phyloP scores from a whole-genome alignment of 2,329 filamentous ascomycete species.

The Neofusicoccum umdonicola region DNA sequence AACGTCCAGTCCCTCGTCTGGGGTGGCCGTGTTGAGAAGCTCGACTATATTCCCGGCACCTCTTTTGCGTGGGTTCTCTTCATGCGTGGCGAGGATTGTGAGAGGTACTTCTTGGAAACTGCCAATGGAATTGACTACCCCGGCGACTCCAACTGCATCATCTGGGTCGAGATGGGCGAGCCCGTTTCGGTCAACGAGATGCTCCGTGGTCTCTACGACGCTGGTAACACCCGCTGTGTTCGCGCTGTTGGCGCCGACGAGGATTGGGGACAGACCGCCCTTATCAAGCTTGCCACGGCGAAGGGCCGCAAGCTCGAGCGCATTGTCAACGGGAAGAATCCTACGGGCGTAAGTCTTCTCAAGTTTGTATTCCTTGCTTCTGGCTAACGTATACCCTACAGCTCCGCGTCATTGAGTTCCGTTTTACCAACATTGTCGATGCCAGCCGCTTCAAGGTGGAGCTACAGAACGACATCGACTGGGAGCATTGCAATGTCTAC shows the following conservation, averaged over 20 bases:
- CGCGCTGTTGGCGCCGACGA: constrained; percentile 43
- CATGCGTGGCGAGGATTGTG: constrained; percentile 31
- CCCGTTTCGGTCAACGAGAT: constrained; percentile 31
- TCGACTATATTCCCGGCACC: constrained; percentile 27
- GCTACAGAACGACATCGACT: constrained; percentile 42
- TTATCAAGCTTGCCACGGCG: constrained; percentile 39
- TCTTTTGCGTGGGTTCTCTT: constrained; percentile 32
- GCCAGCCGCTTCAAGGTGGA: constrained; percentile 45
- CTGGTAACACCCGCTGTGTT: constrained; percentile 46
- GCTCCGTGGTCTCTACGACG: constrained; percentile 40
- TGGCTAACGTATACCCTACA: constrained; percentile 23
- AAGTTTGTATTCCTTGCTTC: background rate
- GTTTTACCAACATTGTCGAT: constrained; percentile 48
- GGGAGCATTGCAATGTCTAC: constrained; percentile 46
- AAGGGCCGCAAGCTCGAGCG: constrained; percentile 43
- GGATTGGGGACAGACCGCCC: constrained; percentile 36
- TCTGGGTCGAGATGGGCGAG: constrained; percentile 29
- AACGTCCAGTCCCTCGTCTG: constrained; percentile 35
- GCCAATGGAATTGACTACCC: constrained; percentile 33
- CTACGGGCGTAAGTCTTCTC: constrained; percentile 39
- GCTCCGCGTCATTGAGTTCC: constrained; percentile 46
- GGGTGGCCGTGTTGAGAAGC: constrained; percentile 35
- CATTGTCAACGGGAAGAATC: constrained; percentile 42
- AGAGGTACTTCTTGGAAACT: constrained; percentile 33
- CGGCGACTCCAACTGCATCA: constrained; percentile 20